Evolutionary conservation across 2,329 filamentous ascomycete species (phyloP), one percentile per base, ranked within the genome.

Genomic region (Tolypocladium guangdongense): DNA sequence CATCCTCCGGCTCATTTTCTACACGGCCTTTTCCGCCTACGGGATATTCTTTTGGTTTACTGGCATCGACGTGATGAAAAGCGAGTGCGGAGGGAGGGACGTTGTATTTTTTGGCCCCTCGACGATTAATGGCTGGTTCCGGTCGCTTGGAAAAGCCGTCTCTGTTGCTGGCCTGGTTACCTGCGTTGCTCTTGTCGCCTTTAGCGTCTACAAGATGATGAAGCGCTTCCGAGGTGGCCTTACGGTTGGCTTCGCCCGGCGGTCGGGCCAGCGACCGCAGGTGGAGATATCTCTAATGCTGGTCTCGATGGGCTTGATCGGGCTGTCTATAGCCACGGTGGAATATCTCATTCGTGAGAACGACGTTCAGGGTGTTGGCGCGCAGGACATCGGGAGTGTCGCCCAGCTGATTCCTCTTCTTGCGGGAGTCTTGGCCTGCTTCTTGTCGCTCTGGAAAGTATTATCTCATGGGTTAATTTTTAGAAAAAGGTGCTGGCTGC

Each of bases 1-100:
- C 55, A 49, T 59, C 30, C 54, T 59, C n/a, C 58, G 61, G 14
- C 27, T 59, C 30, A 5, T 59, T 33, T 61, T 63, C 43, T 62
- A 63, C 53, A 53, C 49, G 6, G 61, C 56, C 7, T 37, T 63
- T 4, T 58, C 61, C 0, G 52, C 57, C 1, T 63, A 60, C 43
- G 61, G 58, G 3, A 54, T 57, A 53, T 63, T 59, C 59, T 62
- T 63, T 54, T 63, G 60, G 60, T 62, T 58, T 45, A 1, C 7
- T 4, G 59, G 60, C 14, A 11, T 61, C n/a, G 58, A 62, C 39
- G 48, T 14, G 14, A 60, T 63, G 59, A 12, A 22, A 12, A 50
- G 45, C 22, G 27, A 45, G 2, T 52, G 50, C 39, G 52, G 22
- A 0, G 58, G 55, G 5, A 36, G 37, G 2, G 54, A 59, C 11